Evolutionary conservation across 2,329 filamentous ascomycete genomes (phyloP), one percentile per base, ranked within the genome.

Genomic region (Pseudocercospora eumusae): DNA sequence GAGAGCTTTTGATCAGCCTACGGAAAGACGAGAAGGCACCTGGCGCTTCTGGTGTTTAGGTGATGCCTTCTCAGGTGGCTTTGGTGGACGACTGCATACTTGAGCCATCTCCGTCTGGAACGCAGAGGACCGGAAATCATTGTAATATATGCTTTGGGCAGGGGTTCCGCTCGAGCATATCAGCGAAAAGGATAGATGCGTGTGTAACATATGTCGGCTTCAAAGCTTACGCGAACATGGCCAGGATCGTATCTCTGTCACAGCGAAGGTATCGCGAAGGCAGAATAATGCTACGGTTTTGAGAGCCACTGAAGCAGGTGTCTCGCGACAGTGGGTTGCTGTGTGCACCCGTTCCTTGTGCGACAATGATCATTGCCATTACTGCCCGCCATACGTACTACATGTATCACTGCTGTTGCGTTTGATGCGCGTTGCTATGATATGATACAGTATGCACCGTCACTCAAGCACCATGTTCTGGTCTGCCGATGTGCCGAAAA

Each of bases 1-100:
- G 95, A 69, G 93, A 98, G 79, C 74, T 98, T 74, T 81, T 99
- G 72, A 79, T 93, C 70, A 93, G 87, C 76, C 80, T 99, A 78
- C 88, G 88, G 80, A 97, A 97, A 82, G 95, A 99, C 70, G 90
- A 96, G 80, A 96, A 96, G 67, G 86, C 86, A n/a, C 86, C 85
- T 5, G 85, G 85, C 49, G 83, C 83, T 25, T 83, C 74, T 72
- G 85, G 75, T 13, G 62, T 65, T 18, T 68, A 55, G 57, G 20
- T 10, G 40, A 59, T 23, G n/a, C 20, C 13, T 21, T n/a, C 8
- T 25, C 21, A 13, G 42, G 13, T 20, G 6, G 11, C 21, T 45
- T 23, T 10, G 15, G 11, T 23, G n/a, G 52, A 31, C 25, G 20
- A 28, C 4, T 20, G 27, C 25, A 18, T 33, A 27, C 20, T 5